Conservation (phyloP, 2,329 filamentous ascomycete genomes). For the Penicillium psychrosexuale region DNA sequence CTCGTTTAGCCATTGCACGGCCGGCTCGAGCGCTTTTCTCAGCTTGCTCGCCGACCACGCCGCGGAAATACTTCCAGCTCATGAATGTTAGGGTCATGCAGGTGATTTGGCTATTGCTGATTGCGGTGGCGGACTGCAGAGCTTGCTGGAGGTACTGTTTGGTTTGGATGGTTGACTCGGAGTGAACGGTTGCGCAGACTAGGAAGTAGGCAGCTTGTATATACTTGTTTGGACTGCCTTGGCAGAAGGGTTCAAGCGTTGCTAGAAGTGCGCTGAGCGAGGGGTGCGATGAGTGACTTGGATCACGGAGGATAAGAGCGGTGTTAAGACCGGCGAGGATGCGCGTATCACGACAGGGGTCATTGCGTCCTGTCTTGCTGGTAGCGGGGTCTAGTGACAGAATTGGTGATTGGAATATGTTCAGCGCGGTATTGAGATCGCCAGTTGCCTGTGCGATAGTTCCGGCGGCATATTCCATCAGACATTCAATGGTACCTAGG, state of each 20-base stretch:
- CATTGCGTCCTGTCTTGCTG: conserved; percentile 42
- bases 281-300: conserved; percentile 55
- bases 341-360: conserved; percentile 61
- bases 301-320: conserved; percentile 69
- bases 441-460: conserved; percentile 75
- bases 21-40: conserved; percentile 72
- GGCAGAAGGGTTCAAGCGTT: conserved; percentile 65
- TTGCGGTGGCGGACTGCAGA: conserved; percentile 64
- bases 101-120: conserved; percentile 74
- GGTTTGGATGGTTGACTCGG: conserved; percentile 68
- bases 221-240: conserved; percentile 67
- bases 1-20: conserved; percentile 64
- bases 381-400: conserved; percentile 53
- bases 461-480: conserved; percentile 69
- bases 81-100: conserved; percentile 82
- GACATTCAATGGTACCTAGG: conserved; percentile 47
- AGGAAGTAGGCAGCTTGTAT: conserved; percentile 76
- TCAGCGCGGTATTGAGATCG: conserved; percentile 64
- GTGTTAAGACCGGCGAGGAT: conserved; percentile 64
- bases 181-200: conserved; percentile 65
- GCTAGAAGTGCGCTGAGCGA: conserved; percentile 62
- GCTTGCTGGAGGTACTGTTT: conserved; percentile 76
- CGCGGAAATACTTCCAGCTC: conserved; percentile 76
- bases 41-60: conserved; percentile 75
- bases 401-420: conserved; percentile 60